Evolutionary conservation across 306 rosid species (phyloP).

Genomic region (Myrica gale): DNA sequence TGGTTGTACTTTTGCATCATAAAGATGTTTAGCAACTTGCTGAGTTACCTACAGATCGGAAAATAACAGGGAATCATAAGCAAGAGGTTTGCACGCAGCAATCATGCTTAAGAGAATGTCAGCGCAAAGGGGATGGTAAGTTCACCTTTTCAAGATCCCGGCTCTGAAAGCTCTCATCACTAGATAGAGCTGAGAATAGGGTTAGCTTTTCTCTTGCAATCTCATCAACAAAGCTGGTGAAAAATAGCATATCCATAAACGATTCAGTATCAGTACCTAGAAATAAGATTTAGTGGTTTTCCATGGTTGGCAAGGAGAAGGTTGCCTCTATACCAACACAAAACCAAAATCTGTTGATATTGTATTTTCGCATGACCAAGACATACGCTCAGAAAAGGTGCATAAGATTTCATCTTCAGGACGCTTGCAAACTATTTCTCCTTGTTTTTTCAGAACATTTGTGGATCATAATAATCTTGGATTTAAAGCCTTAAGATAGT

Average conservation of each 20-base stretch:
- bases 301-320: slow-evolving; percentile 1
- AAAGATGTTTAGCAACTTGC: slow-evolving; percentile 62
- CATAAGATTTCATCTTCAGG: neutral
- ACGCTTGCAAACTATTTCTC: neutral
- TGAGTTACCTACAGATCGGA: slow-evolving; percentile 53
- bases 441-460: neutral
- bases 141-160: slow-evolving; percentile 89
- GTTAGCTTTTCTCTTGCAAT: slow-evolving; percentile 53
- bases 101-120: slow-evolving; percentile 1
- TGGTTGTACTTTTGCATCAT: slow-evolving; percentile 72
- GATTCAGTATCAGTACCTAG: neutral
- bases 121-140: slow-evolving; percentile 1
- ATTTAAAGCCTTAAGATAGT: neutral
- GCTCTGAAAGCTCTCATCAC: slow-evolving; percentile 66
- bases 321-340: neutral
- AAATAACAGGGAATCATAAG: slow-evolving; percentile 11
- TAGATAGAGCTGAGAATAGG: slow-evolving; percentile 53
- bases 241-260: slow-evolving; percentile 5
- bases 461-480: neutral
- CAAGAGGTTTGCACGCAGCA: neutral
- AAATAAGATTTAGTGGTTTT: neutral
- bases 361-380: neutral
- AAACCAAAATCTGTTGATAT: slow-evolving; percentile 7
- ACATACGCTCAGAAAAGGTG: neutral
- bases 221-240: slow-evolving; percentile 65